Percentiles rank a stretch among this genome's conserved stretches.
Conservation (phyloP, 2,329 filamentous ascomycete species). For the Fusarium sp. region DNA sequence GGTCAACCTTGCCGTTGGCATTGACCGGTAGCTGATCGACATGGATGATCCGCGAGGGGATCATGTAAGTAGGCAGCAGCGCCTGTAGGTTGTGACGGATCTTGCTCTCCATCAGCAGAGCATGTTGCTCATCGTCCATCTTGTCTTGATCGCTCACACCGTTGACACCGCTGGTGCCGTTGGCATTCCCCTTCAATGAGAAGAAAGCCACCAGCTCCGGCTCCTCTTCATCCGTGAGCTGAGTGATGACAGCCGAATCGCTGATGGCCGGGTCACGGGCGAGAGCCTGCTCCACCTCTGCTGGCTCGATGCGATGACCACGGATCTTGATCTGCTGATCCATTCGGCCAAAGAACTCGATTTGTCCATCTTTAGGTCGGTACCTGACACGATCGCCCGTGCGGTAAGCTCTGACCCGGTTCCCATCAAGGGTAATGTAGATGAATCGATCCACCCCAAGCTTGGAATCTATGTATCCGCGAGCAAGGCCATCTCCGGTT, state of each 20-base stretch:
- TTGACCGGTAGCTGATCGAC: conserved; percentile 44
- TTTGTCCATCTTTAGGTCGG: conserved; percentile 20
- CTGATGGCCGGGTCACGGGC: neutral
- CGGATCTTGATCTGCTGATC: conserved; percentile 43
- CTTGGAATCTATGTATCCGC: conserved; percentile 21
- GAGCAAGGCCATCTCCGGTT: neutral
- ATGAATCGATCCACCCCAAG: conserved; percentile 38
- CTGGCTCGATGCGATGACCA: conserved; percentile 43
- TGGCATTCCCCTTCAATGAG: neutral
- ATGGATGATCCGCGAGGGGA: conserved; percentile 35
- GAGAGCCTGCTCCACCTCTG: conserved; percentile 1
- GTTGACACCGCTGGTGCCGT: neutral
- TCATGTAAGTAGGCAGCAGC: conserved; percentile 42
- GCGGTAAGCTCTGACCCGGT: conserved; percentile 20
- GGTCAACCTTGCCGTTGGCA: conserved; percentile 42
- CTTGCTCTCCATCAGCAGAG: conserved; percentile 32
- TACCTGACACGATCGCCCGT: conserved; percentile 39
- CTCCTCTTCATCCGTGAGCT: neutral
- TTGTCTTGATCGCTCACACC: conserved; percentile 38
- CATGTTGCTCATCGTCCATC: conserved; percentile 46
- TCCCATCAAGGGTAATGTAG: neutral
- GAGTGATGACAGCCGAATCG: conserved; percentile 11
- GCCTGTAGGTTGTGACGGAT: conserved; percentile 16
- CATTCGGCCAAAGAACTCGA: conserved; percentile 42
- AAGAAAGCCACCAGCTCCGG: conserved; percentile 30